Evolutionary conservation across 768 basidiomycete genomes (phyloP), one percentile per base, ranked within the genome.

Genomic region (Pholiota microspora): DNA sequence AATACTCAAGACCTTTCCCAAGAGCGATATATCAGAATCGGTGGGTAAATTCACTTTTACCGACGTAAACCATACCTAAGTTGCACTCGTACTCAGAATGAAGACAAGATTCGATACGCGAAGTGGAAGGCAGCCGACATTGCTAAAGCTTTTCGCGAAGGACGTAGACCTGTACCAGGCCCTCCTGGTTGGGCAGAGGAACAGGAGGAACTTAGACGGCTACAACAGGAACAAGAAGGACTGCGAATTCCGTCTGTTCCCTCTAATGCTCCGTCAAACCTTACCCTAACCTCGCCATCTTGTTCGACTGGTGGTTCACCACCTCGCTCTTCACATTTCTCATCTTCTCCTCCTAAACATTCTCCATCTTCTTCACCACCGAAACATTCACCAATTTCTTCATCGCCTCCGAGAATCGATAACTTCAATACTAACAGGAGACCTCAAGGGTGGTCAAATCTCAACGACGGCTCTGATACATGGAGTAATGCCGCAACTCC

Each of bases 121-220:
- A 93, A 97, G 69, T 99, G 97, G 95, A 98, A 98, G 69, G 96
- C 96, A 32, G 88, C 89, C 10, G 94, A 97, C 58, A 94, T 98
- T 16, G 85, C 92, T 15, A 98, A 92, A 69, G 94, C 96, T 1
- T 82, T 94, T 65, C 85, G 95, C n/a, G 96, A 98, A 69, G 95
- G 97, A 4, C 82, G 90, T 18, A 83, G 79, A 60, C 94, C 96
- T 8, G 72, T 76, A 1, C 82, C 94, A 1, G 96, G 92, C 1
- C 89, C 92, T 54, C 84, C 89, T 45, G 84, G 79, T 49, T 76
- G 69, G 55, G 64, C 63, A 31, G 56, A 68, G 58, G 68, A 69
- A 31, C 63, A 67, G 55, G 62, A 67, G n/a, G 57, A 64, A 16
- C 49, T 65, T 13, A 64, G 57, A 31, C 57, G 52, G 10, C 55